Conservation (phyloP, 1,284 basidiomycete species). For the Cryptococcus deneoformans region DNA sequence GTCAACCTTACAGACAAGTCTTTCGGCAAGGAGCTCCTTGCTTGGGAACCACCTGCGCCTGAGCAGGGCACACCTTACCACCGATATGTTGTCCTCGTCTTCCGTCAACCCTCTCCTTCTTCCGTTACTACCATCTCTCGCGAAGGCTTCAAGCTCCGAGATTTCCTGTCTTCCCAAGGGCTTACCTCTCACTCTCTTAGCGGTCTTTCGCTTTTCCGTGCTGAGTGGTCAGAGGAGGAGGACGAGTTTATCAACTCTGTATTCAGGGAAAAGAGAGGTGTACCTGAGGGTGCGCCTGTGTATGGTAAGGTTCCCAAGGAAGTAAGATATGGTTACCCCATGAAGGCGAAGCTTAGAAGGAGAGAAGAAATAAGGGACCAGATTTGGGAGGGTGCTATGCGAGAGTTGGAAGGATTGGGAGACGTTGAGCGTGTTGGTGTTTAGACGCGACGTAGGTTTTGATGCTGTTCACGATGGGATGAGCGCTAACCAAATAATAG, state of each 20-base stretch:
- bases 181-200: constrained; percentile 20
- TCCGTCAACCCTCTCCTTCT: constrained; percentile 24
- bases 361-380: constrained; percentile 24
- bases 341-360: constrained; percentile 27
- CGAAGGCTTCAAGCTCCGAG: constrained; percentile 32
- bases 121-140: constrained; percentile 11
- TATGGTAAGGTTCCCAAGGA: constrained; percentile 62
- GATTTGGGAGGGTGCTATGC: constrained; percentile 27
- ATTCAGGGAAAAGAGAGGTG: constrained; percentile 22
- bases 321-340: constrained; percentile 38
- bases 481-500: too few species aligned
- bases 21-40: constrained; percentile 28
- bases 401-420: constrained; percentile 19
- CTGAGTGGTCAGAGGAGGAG: constrained; percentile 33
- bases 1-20: constrained; percentile 42
- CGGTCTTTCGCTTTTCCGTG: constrained; percentile 35
- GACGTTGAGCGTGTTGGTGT: neutral
- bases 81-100: constrained; percentile 35
- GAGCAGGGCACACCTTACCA: constrained; percentile 35
- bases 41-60: constrained; percentile 42
- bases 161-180: constrained; percentile 16
- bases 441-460: too few species aligned
- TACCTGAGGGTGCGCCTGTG: constrained; percentile 56
- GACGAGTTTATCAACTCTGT: constrained; percentile 28
- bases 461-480: too few species aligned